These are phyloP conservation scores for Maudiozyma serrabonitensis DNA, from an alignment of 805 yeast species.

Conservation along the genomic window DNA sequence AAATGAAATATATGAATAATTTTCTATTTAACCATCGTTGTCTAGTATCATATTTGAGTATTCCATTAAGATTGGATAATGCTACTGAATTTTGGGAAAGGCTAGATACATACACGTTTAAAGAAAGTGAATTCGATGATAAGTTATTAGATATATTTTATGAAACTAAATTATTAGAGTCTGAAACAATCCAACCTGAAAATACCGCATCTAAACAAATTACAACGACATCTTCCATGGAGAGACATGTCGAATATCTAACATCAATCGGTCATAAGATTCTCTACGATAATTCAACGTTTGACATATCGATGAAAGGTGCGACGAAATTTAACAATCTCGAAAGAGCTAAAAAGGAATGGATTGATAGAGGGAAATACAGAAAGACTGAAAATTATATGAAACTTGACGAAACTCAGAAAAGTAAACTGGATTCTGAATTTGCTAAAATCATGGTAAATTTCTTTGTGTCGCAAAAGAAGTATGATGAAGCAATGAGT, in stretches of 20 bases:
- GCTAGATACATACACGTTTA: slow-evolving; percentile 19
- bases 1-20: slow-evolving; percentile 10
- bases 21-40: slow-evolving; percentile 14
- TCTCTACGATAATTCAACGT: slow-evolving; percentile 40
- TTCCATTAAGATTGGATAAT: slow-evolving; percentile 20
- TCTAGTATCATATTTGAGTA: slow-evolving; percentile 19
- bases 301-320: slow-evolving; percentile 55
- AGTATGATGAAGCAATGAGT: slow-evolving; percentile 59
- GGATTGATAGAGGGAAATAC: slow-evolving; percentile 73
- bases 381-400: slow-evolving; percentile 48
- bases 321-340: slow-evolving; percentile 47
- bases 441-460: slow-evolving; percentile 68
- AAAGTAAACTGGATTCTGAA: slow-evolving; percentile 14
- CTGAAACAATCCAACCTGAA: neutral
- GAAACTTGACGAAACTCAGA: slow-evolving; percentile 39
- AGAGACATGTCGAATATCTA: slow-evolving; percentile 4
- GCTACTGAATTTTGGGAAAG: slow-evolving; percentile 19
- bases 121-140: slow-evolving; percentile 16
- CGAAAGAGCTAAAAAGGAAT: slow-evolving; percentile 52
- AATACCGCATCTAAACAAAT: neutral
- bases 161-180: neutral
- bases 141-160: slow-evolving; percentile 7
- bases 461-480: slow-evolving; percentile 44
- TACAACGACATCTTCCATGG: neutral
- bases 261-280: slow-evolving; percentile 24